Base-by-base conservation (phyloP, 768 basidiomycete genomes). In the Boletus rubescentipes region DNA sequence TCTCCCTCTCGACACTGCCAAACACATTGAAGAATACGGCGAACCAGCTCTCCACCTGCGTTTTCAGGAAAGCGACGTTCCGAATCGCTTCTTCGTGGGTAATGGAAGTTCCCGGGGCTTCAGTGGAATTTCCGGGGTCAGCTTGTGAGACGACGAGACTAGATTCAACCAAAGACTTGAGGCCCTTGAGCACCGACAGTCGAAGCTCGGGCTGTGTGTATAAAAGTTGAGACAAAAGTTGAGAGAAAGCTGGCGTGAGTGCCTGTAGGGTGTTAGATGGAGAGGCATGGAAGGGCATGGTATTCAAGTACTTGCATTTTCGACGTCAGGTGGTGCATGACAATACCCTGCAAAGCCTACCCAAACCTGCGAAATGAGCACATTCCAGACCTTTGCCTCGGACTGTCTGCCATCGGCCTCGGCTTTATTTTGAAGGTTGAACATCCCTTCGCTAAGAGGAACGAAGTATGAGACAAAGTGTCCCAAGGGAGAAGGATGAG, bases 1-100 rank as follows among this genome's bases (percentile, higher is more conserved):
- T 73, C 57, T 97, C 93, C 46, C 84, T 79, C n/a, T 80, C 82
- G 31, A 90, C 84, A 55, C 82, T 91, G 53, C 89, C 82, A 72
- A 96, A 98, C n/a, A 99, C 87, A 67, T 99, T 99, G 77, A 98
- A 94, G 41, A 97, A 77, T 5, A 98, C 93, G 1, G 93, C 87
- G 32, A 98, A 82, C 89, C 97, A 95, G 64, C 93, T 97, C 67
- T 93, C 90, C 0, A 81, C 87, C 66, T 98, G 89, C 0, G 77
- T 78, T 38, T 80, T 82, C 50, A 98, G 76, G 70, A 89, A 89
- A 1, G 68, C 75, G 26, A 98, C 58, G 61, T 94, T 94, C 41
- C 74, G 75, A 31, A 72, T 62, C 3, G 90, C 93, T 63, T 84
- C 80, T 37, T 78, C 77, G 15, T 75, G 73, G 10, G 87, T 78